Evolutionary conservation across 1,139 yeast genomes (phyloP), one percentile per base, ranked within the genome.

Genomic region (Martiniozyma asiatica): DNA sequence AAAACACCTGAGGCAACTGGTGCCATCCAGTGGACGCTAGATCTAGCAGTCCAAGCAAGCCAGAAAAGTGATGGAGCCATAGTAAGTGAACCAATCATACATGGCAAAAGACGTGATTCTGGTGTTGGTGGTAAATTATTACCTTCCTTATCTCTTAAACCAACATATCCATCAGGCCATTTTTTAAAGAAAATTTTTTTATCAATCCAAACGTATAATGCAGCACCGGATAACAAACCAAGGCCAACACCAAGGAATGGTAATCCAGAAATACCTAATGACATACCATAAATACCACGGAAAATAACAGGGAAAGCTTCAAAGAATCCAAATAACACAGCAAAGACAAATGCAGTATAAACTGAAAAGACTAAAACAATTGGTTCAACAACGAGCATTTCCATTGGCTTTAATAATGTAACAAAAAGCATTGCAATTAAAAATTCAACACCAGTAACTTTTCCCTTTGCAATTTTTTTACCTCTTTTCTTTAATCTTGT

Each of bases 301-400:
- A 76, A 78, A 38, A 77, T 76, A 31, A 76, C 67, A 14, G 87
- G 87, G 55, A 65, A 76, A 2, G 85, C 84, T 51, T 77, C 87
- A 46, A 78, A 77, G 59, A 76, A 77, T 1, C 82, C 85, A 43
- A 76, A 78, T 37, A 78, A 58, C 4, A 78, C 82, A 0, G 85
- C 84, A 56, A 76, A 77, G 25, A 77, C 65, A 45, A 77, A 76
- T 0, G 85, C 77, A 38, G 74, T 68, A 51, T 77, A 77, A 29
- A 75, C 50, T 14, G 81, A 71, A 51, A 77, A 68, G 18, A 73
- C 66, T 32, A 70, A 56, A 24, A 78, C 85, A 43, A 77, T 76
- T 33, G 87, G 85, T 41, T 78, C 89, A 22, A 62, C 63, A 18
- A 68, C 43, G 36, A 77, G 60, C 80, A 78, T 74, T 45, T 72